Evolutionary conservation across 805 yeast species (phyloP), one percentile per base, ranked within the genome.

Genomic region (Lipomyces spencermartinsiae): DNA sequence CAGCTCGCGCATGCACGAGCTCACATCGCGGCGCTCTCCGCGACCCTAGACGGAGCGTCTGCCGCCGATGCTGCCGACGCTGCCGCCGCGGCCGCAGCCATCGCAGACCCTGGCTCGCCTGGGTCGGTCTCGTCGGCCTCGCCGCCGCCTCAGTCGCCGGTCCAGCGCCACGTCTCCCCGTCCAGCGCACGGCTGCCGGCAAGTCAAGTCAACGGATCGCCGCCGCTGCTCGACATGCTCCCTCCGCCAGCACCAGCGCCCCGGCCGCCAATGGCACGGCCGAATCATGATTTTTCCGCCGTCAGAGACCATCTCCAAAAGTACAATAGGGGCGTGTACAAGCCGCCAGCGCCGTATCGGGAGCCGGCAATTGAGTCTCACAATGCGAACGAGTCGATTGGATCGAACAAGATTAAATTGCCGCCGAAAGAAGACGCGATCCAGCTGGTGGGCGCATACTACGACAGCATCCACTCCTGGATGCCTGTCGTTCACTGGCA

Each of bases 401-500:
- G 34, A 10, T 19, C 56, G 59, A 14, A 54, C 25, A 19, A 35
- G 35, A 64, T 69, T 9, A 7, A 58, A 33, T 64, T 73, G 46
- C 76, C 76, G 14, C 56, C 62, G 14, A 65, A 62, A 58, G 67
- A 65, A 9, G 64, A 63, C 9, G 73, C 72, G 19, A 64, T 64
- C 29, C 55, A 31, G 16, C 69, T 75, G 53, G 31, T 75, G 46
- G 62, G 64, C 19, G 62, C 60, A 35, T 75, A 74, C 57, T 62
- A 57, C 59, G 66, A 66, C 49, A 63, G 71, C 37, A 63, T 72
- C 64, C 76, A 75, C 58, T 67, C 66, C 14, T 75, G 75, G 76
- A 61, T 74, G 56, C 77, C 77, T 0, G 65, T 72, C 33, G 64
- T 74, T 19, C 75, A 74, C 58, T 75, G 77, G 77, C 68, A 64